A percentile compares a stretch with the other conserved stretches of the same genome.
Conservation (phyloP, 169 alveolate species). For the Eimeria maxima region DNA sequence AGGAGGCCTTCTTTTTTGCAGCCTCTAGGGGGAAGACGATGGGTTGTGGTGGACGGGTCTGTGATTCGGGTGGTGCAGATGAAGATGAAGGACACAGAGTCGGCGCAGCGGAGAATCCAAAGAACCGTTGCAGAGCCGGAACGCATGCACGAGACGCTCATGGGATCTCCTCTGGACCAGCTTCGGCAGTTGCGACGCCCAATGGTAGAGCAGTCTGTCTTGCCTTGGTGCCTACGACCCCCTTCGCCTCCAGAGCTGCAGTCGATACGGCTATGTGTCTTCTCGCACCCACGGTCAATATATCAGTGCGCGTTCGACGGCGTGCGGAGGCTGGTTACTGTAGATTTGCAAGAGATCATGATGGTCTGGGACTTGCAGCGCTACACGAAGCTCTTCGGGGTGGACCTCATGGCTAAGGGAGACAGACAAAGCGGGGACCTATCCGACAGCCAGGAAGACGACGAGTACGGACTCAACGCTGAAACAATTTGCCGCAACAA, state of each 20-base stretch:
- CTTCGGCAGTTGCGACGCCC: slow-evolving; percentile 53
- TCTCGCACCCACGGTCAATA: slow-evolving; percentile 56
- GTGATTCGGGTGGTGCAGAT: slow-evolving; percentile 77
- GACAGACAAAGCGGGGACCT: background rate
- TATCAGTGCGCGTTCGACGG: slow-evolving; percentile 82
- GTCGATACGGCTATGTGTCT: slow-evolving; percentile 17
- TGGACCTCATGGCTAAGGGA: slow-evolving; percentile 63
- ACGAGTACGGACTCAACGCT: background rate
- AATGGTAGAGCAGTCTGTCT: background rate
- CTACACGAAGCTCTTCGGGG: slow-evolving; percentile 65
- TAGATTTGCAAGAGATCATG: slow-evolving; percentile 71
- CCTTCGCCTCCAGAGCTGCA: slow-evolving; percentile 33
- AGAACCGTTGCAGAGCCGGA: background rate
- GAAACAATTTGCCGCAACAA: background rate
- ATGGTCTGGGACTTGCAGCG: slow-evolving; percentile 81
- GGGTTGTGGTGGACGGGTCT: slow-evolving; percentile 76
- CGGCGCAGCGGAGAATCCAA: background rate
- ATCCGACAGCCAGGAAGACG: slow-evolving; percentile 38
- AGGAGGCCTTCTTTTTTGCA: slow-evolving; percentile 71
- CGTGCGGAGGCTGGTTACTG: slow-evolving; percentile 76
- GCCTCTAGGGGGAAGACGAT: slow-evolving; percentile 80
- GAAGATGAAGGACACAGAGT: background rate
- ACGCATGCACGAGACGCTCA: slow-evolving; percentile 7
- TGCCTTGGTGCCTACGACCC: background rate
- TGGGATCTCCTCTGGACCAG: slow-evolving; percentile 42